phyloP scores from a whole-genome alignment of 208 protist species.

The Crithidia bombi region DNA sequence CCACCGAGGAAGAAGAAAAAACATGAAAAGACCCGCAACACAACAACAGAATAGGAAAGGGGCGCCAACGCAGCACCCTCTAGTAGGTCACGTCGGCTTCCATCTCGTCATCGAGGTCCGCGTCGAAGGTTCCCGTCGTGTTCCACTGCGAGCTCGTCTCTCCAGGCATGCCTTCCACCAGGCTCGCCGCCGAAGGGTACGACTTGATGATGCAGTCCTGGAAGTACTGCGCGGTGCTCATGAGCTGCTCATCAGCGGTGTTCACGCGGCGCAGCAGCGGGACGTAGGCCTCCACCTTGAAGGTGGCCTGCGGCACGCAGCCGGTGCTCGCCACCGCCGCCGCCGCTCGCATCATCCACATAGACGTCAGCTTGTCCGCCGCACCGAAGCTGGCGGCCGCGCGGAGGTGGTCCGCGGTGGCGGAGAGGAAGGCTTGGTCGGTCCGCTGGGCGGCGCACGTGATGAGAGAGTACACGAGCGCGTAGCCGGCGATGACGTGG shows the following conservation, averaged over 20 bases:
- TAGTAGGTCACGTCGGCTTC: constrained; percentile 79
- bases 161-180: constrained; percentile 48
- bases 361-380: constrained; percentile 72
- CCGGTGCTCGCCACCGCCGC: constrained; percentile 73
- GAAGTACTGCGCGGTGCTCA: constrained; percentile 88
- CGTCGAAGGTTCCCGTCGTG: constrained; percentile 74
- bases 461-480: constrained; percentile 76
- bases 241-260: constrained; percentile 64
- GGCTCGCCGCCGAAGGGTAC: constrained; percentile 42
- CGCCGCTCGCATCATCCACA: constrained; percentile 85
- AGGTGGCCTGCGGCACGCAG: constrained; percentile 37
- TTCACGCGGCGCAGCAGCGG: constrained; percentile 74
- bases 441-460: constrained; percentile 57
- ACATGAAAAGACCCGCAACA: not conserved
- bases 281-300: constrained; percentile 66
- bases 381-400: constrained; percentile 61
- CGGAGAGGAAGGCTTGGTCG: constrained; percentile 64
- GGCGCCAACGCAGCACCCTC: too few species aligned
- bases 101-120: constrained; percentile 89
- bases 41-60: not conserved
- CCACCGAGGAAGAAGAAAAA: constrained; percentile 34
- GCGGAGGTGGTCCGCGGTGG: constrained; percentile 61
- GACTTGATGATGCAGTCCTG: constrained; percentile 56
- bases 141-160: constrained; percentile 73
- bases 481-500: constrained; percentile 75